phyloP scores from a whole-genome alignment of 2,329 filamentous ascomycete genomes.

The Hypomyces perniciosus region DNA sequence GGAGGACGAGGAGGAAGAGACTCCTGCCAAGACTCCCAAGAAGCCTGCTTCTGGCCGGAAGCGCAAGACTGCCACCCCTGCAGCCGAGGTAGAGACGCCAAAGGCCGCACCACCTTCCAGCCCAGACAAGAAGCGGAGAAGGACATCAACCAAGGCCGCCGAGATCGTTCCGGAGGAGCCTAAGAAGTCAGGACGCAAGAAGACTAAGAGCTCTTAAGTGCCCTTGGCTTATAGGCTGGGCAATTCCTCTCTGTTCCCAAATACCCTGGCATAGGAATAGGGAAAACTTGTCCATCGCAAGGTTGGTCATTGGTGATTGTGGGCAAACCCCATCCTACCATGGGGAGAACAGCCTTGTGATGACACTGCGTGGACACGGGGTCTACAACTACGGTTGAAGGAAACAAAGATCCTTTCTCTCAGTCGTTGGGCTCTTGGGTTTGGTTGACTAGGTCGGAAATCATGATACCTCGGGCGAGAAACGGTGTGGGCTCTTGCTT shows the following conservation, averaged over 20 bases:
- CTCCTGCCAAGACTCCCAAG: slow-evolving; percentile 52
- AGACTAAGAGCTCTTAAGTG: slow-evolving; percentile 40
- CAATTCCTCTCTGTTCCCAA: not conserved
- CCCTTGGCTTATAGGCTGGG: not conserved
- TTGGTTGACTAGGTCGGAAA: not conserved
- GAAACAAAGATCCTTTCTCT: too few species aligned
- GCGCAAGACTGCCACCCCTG: slow-evolving; percentile 50
- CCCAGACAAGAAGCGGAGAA: slow-evolving; percentile 59
- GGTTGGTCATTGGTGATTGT: not conserved
- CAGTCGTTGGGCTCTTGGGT: not conserved
- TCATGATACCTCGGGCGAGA: slow-evolving; percentile 8
- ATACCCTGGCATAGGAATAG: not conserved
- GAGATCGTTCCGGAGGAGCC: slow-evolving; percentile 50
- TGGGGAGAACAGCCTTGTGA: too few species aligned
- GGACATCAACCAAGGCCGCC: slow-evolving; percentile 48
- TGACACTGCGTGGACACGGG: too few species aligned
- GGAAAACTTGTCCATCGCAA: not conserved
- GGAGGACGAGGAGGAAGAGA: slow-evolving; percentile 39
- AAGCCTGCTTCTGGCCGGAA: slow-evolving; percentile 46
- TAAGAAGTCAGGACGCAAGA: slow-evolving; percentile 56
- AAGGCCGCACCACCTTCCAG: slow-evolving; percentile 41
- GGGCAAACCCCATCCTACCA: not conserved
- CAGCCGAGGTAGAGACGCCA: slow-evolving; percentile 31
- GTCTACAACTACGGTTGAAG: too few species aligned
- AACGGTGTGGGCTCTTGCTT: not conserved